phyloP scores from a whole-genome alignment of 2,329 filamentous ascomycete species.

The Alternaria consortialis region DNA sequence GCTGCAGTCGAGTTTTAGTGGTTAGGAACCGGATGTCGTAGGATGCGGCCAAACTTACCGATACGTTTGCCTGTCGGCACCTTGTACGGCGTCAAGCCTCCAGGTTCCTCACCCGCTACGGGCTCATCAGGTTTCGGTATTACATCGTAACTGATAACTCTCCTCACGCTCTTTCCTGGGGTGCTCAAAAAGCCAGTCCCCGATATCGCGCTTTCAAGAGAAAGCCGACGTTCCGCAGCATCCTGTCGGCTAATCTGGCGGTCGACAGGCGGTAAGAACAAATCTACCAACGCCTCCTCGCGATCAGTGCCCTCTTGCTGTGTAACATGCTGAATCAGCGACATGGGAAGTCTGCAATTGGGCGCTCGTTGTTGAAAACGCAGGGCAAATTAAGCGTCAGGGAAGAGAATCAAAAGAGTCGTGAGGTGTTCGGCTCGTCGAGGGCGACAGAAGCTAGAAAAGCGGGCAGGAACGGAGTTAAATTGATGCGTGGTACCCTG shows the following conservation, averaged over 20 bases:
- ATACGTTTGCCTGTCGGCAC: conserved; percentile 52
- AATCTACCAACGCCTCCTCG: conserved; percentile 51
- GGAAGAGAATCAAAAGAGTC: conserved; percentile 8
- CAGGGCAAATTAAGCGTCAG: conserved; percentile 14
- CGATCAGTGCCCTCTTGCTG: conserved; percentile 60
- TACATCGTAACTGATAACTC: conserved; percentile 60
- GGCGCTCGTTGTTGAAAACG: conserved; percentile 15
- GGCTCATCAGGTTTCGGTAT: conserved; percentile 53
- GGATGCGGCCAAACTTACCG: conserved; percentile 35
- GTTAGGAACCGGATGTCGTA: conserved; percentile 12
- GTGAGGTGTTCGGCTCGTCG: conserved; percentile 9
- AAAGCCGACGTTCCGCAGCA: conserved; percentile 41
- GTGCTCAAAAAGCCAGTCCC: conserved; percentile 27
- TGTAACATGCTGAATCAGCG: conserved; percentile 62
- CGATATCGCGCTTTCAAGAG: conserved; percentile 40
- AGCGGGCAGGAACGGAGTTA: conserved; percentile 23
- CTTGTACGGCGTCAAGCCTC: conserved; percentile 60
- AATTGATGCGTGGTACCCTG: conserved; percentile 22
- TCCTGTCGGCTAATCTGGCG: conserved; percentile 41
- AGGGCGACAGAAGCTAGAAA: conserved; percentile 14
- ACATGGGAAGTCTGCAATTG: conserved; percentile 51
- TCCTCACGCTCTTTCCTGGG: conserved; percentile 47
- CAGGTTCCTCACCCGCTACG: conserved; percentile 49
- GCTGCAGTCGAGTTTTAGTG: conserved; percentile 32
- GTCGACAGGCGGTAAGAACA: conserved; percentile 48